A percentile compares a stretch with the other conserved stretches of the same genome.
These are phyloP conservation scores for Quercus dentata DNA, from an alignment of 306 rosid genomes.

Conservation along the genomic window DNA sequence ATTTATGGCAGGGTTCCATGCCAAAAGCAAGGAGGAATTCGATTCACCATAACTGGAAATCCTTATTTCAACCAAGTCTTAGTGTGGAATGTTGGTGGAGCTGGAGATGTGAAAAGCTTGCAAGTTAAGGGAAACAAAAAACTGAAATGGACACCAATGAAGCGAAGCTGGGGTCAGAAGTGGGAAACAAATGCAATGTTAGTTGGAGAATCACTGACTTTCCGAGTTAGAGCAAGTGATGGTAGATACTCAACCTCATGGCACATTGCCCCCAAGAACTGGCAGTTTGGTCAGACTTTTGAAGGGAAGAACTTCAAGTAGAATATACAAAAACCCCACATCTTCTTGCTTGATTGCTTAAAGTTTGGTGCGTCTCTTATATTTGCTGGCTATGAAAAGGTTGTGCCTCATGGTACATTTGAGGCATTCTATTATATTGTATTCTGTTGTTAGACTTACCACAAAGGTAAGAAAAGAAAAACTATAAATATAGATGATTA, in stretches of 20 bases:
- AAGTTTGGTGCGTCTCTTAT: neutral
- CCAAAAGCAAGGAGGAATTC: constrained; percentile 58
- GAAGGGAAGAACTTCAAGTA: constrained; percentile 59
- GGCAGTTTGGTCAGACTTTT: constrained; percentile 80
- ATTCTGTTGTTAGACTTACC: too few species aligned
- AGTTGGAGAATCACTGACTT: constrained; percentile 59
- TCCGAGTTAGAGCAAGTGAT: constrained; percentile 59
- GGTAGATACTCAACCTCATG: constrained; percentile 42
- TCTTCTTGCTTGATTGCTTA: neutral
- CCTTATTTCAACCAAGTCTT: constrained; percentile 55
- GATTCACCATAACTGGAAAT: constrained; percentile 69
- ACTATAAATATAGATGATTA: too few species aligned
- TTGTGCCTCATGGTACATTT: neutral
- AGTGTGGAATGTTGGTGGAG: constrained; percentile 80
- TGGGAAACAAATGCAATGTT: constrained; percentile 62
- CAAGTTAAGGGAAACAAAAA: constrained; percentile 62
- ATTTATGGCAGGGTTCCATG: constrained; percentile 47
- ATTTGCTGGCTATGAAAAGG: neutral
- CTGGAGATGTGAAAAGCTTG: constrained; percentile 52
- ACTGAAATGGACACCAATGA: constrained; percentile 55
- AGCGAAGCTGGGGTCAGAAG: constrained; percentile 72
- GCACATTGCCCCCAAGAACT: constrained; percentile 43
- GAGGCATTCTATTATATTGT: too few species aligned
- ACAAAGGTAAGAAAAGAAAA: too few species aligned
- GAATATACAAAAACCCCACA: neutral